phyloP scores from a whole-genome alignment of 1,284 basidiomycete species.

The Xerocomus nothofagi region DNA sequence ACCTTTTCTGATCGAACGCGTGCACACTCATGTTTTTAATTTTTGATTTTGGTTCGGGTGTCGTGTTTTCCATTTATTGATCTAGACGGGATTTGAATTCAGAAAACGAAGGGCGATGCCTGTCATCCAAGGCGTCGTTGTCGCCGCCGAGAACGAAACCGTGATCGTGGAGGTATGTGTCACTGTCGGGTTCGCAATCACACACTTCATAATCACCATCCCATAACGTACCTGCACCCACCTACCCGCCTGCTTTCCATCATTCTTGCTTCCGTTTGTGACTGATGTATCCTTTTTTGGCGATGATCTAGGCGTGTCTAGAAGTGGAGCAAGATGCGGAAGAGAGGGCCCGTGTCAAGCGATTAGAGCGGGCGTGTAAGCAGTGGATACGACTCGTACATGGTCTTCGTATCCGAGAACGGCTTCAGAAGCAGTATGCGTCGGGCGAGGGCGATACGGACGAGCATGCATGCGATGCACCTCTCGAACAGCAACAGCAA shows the following conservation, averaged over 20 bases:
- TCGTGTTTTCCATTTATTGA: slow-evolving; percentile 8
- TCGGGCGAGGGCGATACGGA: slow-evolving; percentile 35
- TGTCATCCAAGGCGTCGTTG: slow-evolving; percentile 83
- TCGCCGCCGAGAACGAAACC: slow-evolving; percentile 79
- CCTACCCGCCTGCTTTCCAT: slow-evolving; percentile 1
- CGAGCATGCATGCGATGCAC: not conserved
- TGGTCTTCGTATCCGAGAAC: slow-evolving; percentile 81
- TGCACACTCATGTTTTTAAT: slow-evolving; percentile 6
- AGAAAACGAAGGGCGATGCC: slow-evolving; percentile 87
- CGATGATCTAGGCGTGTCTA: slow-evolving; percentile 69
- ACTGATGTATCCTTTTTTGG: slow-evolving; percentile 16
- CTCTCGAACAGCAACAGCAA: slow-evolving; percentile 7
- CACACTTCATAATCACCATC: not conserved
- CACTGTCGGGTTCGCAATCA: slow-evolving; percentile 9
- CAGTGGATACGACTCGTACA: slow-evolving; percentile 89
- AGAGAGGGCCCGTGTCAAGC: slow-evolving; percentile 75
- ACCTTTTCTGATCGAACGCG: slow-evolving; percentile 13
- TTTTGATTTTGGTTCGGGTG: not conserved
- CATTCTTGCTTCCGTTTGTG: slow-evolving; percentile 1
- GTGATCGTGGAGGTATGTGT: slow-evolving; percentile 71
- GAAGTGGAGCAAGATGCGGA: slow-evolving; percentile 78
- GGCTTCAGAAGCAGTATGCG: slow-evolving; percentile 82
- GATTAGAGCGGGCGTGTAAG: slow-evolving; percentile 81
- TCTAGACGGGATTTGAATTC: slow-evolving; percentile 92
- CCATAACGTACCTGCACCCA: not conserved